Base-by-base conservation (phyloP, 2,329 filamentous ascomycete species). In the Plenodomus biglobosus region DNA sequence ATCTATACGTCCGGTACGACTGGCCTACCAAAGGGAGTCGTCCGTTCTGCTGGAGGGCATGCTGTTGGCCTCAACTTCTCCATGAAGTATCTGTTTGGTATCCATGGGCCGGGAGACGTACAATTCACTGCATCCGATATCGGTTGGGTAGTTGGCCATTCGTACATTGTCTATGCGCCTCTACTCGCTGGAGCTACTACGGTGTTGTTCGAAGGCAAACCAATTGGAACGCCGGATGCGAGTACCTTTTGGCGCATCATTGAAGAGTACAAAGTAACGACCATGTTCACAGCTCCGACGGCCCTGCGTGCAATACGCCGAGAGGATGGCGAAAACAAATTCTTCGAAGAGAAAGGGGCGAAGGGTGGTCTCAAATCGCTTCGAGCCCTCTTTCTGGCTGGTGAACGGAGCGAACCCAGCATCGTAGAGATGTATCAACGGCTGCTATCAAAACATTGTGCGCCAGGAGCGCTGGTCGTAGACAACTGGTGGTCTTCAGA, bases 141-240 rank as follows among this genome's bases (percentile, higher is more conserved):
- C 47, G 92, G 92, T 24, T 96, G 92, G 92, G 90, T 92, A 0
- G 89, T 94, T 0, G 89, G 89, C 2, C 67, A 71, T 30, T 70
- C 67, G 5, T 96, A 94, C 68, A 96, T 96, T 54, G 77, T 96
- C 11, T 96, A 96, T 65, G 92, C 84, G 3, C 92, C 92, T 11
- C 81, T 97, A 5, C 81, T 96, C 1, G 84, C 87, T 0, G 92
- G 92, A 4, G 91, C 92, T 1, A 86, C 91, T 1, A 95, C 90
- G 0, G 83, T 96, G 1, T 77, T 96, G 0, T 96, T 91, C 69
- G 92, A 96, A 73, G 92, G 92, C n/a, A 96, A 96, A 59, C 92
- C 92, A 0, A 79, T 96, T 11, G 91, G 91, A 3, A 96, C 91
- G 0, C 92, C 92, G 0, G 85, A 96, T 61, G 88, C 90, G 0